A percentile compares a stretch with the other conserved stretches of the same genome.
Conservation (phyloP, 495 filamentous ascomycete species). For the Daldinia vernicosa region DNA sequence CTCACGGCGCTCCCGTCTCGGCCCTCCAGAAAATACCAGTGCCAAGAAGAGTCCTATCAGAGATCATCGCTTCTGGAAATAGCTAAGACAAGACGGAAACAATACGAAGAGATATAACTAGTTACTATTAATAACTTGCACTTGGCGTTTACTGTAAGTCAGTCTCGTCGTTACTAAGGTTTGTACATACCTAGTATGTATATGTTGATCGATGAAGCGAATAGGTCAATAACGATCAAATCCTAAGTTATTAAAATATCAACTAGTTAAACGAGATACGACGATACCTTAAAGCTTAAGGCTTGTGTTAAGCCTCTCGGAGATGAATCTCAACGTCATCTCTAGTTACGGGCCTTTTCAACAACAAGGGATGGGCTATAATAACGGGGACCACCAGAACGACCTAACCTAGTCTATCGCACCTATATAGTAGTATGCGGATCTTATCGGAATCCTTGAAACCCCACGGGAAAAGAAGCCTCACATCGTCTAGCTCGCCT, state of each 20-base stretch:
- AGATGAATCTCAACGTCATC: slow-evolving; percentile 7
- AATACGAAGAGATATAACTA: slow-evolving; percentile 14
- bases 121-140: slow-evolving; percentile 34
- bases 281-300: neutral
- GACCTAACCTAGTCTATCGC: slow-evolving; percentile 11
- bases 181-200: neutral
- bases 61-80: slow-evolving; percentile 41
- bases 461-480: slow-evolving; percentile 1
- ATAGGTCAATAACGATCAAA: slow-evolving; percentile 7
- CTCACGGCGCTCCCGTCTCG: slow-evolving; percentile 17
- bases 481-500: slow-evolving; percentile 20
- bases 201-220: neutral
- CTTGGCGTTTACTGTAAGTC: slow-evolving; percentile 13
- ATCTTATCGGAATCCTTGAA: slow-evolving; percentile 11
- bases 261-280: neutral
- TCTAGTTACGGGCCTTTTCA: neutral
- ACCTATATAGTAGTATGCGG: neutral
- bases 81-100: slow-evolving; percentile 41
- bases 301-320: neutral
- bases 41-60: slow-evolving; percentile 29
- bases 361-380: slow-evolving; percentile 5
- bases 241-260: neutral
- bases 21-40: slow-evolving; percentile 14
- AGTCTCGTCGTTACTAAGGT: neutral
- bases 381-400: neutral